A percentile compares a stretch with the other conserved stretches of the same genome.
Conservation (phyloP, 176 grass and related monocot genomes). For the Lolium perenne region DNA sequence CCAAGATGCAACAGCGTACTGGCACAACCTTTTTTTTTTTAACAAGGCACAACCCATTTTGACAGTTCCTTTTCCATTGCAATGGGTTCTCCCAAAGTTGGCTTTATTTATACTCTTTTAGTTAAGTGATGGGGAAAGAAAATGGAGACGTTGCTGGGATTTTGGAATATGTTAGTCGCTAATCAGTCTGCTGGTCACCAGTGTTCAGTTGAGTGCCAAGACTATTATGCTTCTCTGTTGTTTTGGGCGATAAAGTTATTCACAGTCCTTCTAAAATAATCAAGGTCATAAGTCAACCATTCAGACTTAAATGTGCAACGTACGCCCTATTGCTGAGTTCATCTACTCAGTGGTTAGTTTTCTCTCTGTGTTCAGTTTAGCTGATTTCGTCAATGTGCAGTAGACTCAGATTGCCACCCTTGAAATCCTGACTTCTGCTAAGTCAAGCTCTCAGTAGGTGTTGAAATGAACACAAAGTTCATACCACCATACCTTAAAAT, state of each 20-base stretch:
- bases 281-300: background rate
- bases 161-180: background rate
- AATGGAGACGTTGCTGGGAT: background rate
- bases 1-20: conserved; percentile 11
- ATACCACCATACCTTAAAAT: background rate
- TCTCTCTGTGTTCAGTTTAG: background rate
- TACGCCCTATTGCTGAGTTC: background rate
- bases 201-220: background rate
- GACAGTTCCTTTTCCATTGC: background rate
- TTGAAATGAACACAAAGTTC: background rate
- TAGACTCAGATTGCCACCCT: background rate
- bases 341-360: background rate
- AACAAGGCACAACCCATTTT: background rate
- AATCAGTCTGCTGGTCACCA: background rate
- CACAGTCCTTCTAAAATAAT: background rate
- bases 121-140: background rate
- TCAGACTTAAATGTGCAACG: background rate
- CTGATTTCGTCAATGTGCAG: background rate
- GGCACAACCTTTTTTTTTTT: too few relatives aligned
- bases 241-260: background rate
- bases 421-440: background rate
- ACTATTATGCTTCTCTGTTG: background rate
- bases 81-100: background rate
- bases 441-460: background rate
- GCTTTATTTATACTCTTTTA: background rate